These are phyloP conservation scores for Monosporozyma yasuniensis DNA, from an alignment of 805 yeast genomes.

Conservation along the genomic window DNA sequence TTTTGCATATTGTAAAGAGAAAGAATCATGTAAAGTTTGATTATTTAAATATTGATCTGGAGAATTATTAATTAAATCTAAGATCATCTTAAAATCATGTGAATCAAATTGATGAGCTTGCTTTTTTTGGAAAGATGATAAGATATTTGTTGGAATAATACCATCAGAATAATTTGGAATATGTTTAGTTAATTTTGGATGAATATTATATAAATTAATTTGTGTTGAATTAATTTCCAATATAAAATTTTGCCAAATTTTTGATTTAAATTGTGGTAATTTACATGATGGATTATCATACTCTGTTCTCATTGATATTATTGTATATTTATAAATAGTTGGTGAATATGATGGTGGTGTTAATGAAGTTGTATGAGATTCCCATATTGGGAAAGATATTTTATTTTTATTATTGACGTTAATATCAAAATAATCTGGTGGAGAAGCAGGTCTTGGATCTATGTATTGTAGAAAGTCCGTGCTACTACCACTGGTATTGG, in stretches of 20 bases:
- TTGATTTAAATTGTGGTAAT: constrained; percentile 35
- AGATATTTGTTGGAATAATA: neutral
- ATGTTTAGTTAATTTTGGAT: constrained; percentile 23
- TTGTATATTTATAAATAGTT: constrained; percentile 50
- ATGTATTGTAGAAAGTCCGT: constrained; percentile 22
- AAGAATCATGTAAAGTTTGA: constrained; percentile 44
- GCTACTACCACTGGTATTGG: neutral
- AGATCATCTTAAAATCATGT: constrained; percentile 16
- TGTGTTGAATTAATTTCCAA: constrained; percentile 83
- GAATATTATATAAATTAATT: constrained; percentile 53
- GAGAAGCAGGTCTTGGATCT: constrained; percentile 32
- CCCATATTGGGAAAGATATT: constrained; percentile 31
- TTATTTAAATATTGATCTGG: constrained; percentile 23
- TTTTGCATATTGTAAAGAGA: constrained; percentile 73
- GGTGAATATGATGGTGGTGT: constrained; percentile 62
- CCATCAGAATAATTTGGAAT: constrained; percentile 21
- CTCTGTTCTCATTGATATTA: constrained; percentile 59
- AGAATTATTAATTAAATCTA: constrained; percentile 11
- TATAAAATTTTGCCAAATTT: constrained; percentile 63
- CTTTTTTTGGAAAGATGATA: constrained; percentile 4
- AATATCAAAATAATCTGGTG: constrained; percentile 24
- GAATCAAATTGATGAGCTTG: constrained; percentile 19
- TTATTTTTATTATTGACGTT: constrained; percentile 17
- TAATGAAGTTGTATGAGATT: constrained; percentile 30
- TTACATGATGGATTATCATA: constrained; percentile 69